Evolutionary conservation across 1,284 basidiomycete genomes (phyloP).

Genomic region (Sporisorium graminicola): DNA sequence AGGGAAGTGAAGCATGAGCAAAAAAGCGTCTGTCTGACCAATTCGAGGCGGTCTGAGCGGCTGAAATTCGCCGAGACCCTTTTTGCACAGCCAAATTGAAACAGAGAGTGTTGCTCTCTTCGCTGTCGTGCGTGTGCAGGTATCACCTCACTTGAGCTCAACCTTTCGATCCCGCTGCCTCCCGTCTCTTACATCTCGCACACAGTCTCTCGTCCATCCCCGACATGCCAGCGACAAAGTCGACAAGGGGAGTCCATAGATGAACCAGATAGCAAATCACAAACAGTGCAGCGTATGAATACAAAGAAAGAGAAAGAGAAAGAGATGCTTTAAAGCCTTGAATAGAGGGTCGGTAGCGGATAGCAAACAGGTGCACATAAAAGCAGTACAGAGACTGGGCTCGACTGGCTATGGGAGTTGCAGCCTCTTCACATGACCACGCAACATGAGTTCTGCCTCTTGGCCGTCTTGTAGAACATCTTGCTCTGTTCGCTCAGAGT

Average conservation of each 20-base stretch:
- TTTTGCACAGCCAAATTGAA: background rate
- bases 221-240: too few relatives aligned
- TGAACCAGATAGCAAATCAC: background rate
- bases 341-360: background rate
- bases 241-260: background rate
- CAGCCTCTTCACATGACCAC: conserved; percentile 38
- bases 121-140: background rate
- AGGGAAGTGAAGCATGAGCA: background rate
- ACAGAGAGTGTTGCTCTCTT: background rate
- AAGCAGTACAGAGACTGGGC: background rate
- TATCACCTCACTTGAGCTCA: background rate
- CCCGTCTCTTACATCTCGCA: background rate
- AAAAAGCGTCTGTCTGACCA: background rate
- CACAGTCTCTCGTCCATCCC: too few relatives aligned
- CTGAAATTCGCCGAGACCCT: background rate
- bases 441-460: conserved; percentile 76
- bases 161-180: too few relatives aligned
- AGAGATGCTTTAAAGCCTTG: background rate
- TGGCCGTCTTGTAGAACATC: conserved; percentile 89
- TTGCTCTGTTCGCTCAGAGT: conserved; percentile 91
- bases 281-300: conserved; percentile 2
- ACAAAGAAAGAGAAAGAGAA: background rate
- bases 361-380: background rate
- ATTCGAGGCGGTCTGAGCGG: background rate
- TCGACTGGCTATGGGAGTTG: background rate